These are phyloP conservation scores for Nowakowskiella sp. DNA, from an alignment of 192 early-diverging fungal species.

Conservation along the genomic window DNA sequence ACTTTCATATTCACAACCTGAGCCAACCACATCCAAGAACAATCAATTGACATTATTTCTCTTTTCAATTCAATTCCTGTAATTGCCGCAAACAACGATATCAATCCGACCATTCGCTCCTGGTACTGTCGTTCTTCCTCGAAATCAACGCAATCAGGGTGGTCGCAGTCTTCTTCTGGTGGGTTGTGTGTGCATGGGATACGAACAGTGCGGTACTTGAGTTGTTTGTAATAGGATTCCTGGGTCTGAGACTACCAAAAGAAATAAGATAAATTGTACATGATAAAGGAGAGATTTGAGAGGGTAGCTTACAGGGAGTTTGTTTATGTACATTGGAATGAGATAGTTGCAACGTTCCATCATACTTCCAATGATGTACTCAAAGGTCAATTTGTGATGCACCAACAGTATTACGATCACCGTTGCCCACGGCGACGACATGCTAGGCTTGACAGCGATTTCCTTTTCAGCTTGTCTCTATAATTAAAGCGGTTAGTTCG, in stretches of 20 bases:
- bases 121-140: slow-evolving; percentile 57
- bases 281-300: no score
- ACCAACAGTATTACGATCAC: slow-evolving; percentile 50
- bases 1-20: slow-evolving; percentile 60
- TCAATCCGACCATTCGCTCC: slow-evolving; percentile 55
- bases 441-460: slow-evolving; percentile 42
- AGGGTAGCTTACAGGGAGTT: slow-evolving; percentile 37
- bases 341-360: slow-evolving; percentile 63
- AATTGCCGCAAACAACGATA: slow-evolving; percentile 64
- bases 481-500: no score
- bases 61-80: slow-evolving; percentile 44
- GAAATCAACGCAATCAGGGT: slow-evolving; percentile 24
- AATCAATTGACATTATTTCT: no score
- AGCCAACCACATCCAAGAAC: slow-evolving; percentile 67
- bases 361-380: slow-evolving; percentile 56
- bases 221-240: no score
- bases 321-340: slow-evolving; percentile 52
- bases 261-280: no score
- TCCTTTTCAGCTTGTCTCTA: slow-evolving; percentile 67
- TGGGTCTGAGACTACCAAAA: no score
- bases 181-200: no score
- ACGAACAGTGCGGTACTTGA: no score
- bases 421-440: slow-evolving; percentile 60
- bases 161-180: no score
- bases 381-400: slow-evolving; percentile 47